phyloP scores from a whole-genome alignment of 306 rosid species.

The Dalbergia cultrata region DNA sequence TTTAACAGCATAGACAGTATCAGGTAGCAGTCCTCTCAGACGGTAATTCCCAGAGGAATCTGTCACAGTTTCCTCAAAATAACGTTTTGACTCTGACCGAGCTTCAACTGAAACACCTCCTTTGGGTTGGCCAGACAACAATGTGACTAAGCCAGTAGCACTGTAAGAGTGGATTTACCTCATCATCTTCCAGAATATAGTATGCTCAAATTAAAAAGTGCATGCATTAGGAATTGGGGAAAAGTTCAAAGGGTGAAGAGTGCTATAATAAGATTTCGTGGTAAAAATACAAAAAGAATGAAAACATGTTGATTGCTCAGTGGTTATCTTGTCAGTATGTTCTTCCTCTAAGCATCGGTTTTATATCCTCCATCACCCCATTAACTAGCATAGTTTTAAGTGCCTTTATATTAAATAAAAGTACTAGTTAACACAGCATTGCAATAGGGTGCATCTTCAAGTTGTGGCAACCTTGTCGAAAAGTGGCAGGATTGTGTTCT shows the following conservation, averaged over 20 bases:
- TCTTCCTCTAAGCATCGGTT: no score
- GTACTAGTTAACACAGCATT: no score
- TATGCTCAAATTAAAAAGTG: conserved; percentile 24
- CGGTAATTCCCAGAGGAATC: conserved; percentile 90
- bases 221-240: not conserved
- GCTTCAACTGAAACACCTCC: conserved; percentile 96
- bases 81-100: conserved; percentile 88
- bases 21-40: conserved; percentile 94
- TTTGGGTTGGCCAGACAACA: conserved; percentile 94
- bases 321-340: no score
- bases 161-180: conserved; percentile 59
- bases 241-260: not conserved
- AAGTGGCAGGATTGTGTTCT: no score
- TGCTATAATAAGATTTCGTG: no score
- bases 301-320: no score
- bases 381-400: no score
- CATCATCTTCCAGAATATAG: conserved; percentile 52
- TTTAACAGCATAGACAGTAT: conserved; percentile 74
- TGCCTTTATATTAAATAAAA: no score
- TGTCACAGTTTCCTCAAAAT: conserved; percentile 92
- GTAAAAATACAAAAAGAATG: no score
- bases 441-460: no score
- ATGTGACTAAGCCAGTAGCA: conserved; percentile 79
- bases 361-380: no score
- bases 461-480: no score